Evolutionary conservation across 108 stramenopile species (phyloP).

Genomic region (Nitzschia palea): DNA sequence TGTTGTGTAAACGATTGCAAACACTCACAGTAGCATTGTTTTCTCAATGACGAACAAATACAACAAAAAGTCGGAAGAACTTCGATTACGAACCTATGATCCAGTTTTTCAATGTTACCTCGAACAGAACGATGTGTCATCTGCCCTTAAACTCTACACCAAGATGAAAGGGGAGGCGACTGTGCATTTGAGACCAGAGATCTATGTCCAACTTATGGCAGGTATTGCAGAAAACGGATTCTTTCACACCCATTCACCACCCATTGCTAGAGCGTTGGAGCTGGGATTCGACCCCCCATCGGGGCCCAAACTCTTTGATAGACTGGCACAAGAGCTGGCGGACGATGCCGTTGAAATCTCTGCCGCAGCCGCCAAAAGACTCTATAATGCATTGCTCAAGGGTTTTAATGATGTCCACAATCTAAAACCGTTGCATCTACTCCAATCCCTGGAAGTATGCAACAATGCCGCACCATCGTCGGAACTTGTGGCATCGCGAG

Average conservation of each 20-base stretch:
- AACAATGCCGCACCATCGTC: constrained; percentile 44
- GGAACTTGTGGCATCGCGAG: constrained; percentile 62
- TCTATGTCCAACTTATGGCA: constrained; percentile 63
- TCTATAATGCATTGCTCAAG: constrained; percentile 68
- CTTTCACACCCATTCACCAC: neutral
- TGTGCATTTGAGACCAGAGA: constrained; percentile 71
- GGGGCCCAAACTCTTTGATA: constrained; percentile 72
- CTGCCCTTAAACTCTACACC: constrained; percentile 60
- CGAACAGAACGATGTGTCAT: constrained; percentile 50
- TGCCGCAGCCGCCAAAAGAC: constrained; percentile 62
- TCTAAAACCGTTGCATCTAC: constrained; percentile 48
- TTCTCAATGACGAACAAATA: neutral
- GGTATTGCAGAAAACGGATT: constrained; percentile 58
- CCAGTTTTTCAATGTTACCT: constrained; percentile 69
- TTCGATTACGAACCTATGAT: constrained; percentile 74
- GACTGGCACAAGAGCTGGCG: constrained; percentile 72
- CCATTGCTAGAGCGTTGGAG: constrained; percentile 48
- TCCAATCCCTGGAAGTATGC: constrained; percentile 46
- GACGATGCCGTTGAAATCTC: constrained; percentile 71
- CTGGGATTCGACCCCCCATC: constrained; percentile 41
- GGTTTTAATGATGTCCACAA: constrained; percentile 42
- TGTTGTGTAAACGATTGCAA: neutral
- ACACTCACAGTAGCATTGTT: neutral
- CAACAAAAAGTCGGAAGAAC: constrained; percentile 25
- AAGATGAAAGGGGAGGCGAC: constrained; percentile 52